These are phyloP conservation scores for Auxenochlorella pyrenoidosa DNA, from an alignment of 139 green algal genomes.

Conservation along the genomic window DNA sequence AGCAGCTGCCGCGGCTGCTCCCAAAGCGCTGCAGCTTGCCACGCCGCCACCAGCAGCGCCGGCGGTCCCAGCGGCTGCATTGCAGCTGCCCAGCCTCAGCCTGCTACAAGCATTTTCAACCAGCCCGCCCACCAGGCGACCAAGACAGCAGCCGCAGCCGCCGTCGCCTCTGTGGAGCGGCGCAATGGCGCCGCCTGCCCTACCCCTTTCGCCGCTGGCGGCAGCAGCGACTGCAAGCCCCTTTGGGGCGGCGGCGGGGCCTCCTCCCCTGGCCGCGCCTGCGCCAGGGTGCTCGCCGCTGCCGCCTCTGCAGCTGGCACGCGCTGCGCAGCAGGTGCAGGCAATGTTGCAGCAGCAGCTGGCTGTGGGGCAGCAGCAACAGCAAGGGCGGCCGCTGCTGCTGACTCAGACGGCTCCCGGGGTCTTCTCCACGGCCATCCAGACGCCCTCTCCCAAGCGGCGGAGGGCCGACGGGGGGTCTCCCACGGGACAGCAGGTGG, in stretches of 20 bases:
- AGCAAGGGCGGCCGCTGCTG: background rate
- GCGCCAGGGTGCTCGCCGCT: background rate
- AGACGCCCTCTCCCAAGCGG: background rate
- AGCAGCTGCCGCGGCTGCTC: background rate
- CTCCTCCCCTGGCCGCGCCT: background rate
- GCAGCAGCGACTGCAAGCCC: background rate
- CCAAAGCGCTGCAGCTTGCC: background rate
- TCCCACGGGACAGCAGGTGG: background rate
- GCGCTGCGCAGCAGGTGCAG: background rate
- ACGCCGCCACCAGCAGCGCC: background rate
- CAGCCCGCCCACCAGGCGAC: background rate
- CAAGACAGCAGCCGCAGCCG: background rate
- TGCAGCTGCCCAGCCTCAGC: background rate
- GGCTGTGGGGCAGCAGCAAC: background rate
- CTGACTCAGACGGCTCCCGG: background rate
- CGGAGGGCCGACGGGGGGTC: background rate
- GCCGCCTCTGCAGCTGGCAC: background rate
- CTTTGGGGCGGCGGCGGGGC: background rate
- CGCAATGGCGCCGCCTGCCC: no score
- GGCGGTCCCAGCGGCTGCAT: no score
- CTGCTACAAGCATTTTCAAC: background rate
- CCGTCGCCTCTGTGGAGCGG: background rate
- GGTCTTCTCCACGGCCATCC: no score
- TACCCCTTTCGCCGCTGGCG: background rate
- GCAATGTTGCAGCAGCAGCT: constrained; percentile 25